These are phyloP conservation scores for Guadua angustifolia DNA, from an alignment of 176 grass and related monocot species.

Conservation along the genomic window DNA sequence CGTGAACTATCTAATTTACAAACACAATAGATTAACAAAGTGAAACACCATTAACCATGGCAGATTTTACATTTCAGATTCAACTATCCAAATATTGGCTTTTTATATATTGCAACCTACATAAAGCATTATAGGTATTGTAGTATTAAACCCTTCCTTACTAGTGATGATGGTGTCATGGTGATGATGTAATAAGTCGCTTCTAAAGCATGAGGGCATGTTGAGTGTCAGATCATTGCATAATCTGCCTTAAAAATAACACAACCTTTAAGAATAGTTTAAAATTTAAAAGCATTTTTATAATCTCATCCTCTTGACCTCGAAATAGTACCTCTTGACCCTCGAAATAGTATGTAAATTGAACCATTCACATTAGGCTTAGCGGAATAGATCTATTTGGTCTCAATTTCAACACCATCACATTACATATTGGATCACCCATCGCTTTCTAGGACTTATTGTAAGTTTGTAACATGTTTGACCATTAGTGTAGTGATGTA, in stretches of 20 bases:
- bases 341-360: constrained; percentile 18
- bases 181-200: not conserved
- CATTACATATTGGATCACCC: not conserved
- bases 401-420: not conserved
- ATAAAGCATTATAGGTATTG: too few species aligned
- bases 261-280: not conserved
- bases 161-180: not conserved
- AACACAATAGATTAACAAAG: too few species aligned
- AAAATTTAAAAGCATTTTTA: not conserved
- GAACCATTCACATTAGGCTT: not conserved
- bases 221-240: constrained; percentile 8
- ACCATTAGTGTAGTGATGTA: not conserved
- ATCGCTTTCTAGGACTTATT: not conserved
- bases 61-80: not conserved
- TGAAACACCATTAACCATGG: not conserved
- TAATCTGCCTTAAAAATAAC: not conserved
- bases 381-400: too few species aligned
- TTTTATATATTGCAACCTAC: constrained; percentile 8
- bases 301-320: not conserved
- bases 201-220: not conserved
- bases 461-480: not conserved
- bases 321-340: too few species aligned
- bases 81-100: not conserved
- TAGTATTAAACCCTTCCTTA: not conserved
- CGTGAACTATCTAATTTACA: not conserved